Evolutionary conservation across 805 yeast species (phyloP).

Genomic region (Wickerhamiella allomyrinae): DNA sequence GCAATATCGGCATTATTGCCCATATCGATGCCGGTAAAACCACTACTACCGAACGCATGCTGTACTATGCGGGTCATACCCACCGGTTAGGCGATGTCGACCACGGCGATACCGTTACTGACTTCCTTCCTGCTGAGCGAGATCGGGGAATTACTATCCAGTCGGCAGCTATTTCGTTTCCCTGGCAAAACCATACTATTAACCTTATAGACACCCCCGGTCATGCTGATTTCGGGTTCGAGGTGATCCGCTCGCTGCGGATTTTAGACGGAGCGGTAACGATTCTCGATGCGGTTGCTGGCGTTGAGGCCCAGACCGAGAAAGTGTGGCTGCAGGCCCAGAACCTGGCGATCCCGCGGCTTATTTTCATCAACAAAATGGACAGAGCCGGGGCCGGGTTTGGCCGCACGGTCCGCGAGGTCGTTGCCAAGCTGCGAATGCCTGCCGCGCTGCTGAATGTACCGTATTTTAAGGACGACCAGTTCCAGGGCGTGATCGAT

Average conservation of each 20-base stretch:
- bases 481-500: constrained; percentile 64
- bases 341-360: constrained; percentile 50
- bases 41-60: constrained; percentile 91
- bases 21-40: constrained; percentile 99
- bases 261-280: constrained; percentile 92
- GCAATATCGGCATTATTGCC: constrained; percentile 96
- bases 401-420: constrained; percentile 75
- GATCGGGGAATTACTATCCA: constrained; percentile 92
- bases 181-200: constrained; percentile 65
- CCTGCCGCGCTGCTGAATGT: constrained; percentile 60
- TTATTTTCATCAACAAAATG: constrained; percentile 86
- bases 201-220: constrained; percentile 96
- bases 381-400: constrained; percentile 94
- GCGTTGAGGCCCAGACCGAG: constrained; percentile 96
- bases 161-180: constrained; percentile 85
- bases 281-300: constrained; percentile 88
- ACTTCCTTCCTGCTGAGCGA: constrained; percentile 77
- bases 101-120: constrained; percentile 93
- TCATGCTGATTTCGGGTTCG: constrained; percentile 94
- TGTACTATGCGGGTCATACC: constrained; percentile 76
- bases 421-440: constrained; percentile 61
- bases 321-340: constrained; percentile 89
- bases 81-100: constrained; percentile 79
- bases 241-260: constrained; percentile 75
- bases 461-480: constrained; percentile 50